Evolutionary conservation across 805 yeast species (phyloP), one percentile per base, ranked within the genome.

Genomic region (Metschnikowia noctiluminum): DNA sequence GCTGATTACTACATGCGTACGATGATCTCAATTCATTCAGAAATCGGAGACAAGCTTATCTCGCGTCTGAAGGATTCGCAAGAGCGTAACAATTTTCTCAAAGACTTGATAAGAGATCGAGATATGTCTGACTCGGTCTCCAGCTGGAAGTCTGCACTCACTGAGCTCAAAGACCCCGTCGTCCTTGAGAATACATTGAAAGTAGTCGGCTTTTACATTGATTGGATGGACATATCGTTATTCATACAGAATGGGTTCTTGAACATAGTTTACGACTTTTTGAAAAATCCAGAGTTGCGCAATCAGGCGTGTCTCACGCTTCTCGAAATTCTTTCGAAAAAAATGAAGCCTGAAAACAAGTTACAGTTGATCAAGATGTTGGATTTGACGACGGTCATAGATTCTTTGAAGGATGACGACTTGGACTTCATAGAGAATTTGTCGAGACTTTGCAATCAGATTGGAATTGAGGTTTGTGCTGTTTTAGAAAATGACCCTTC

Each of bases 1-100:
- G 53, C 77, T 10, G 97, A 91, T 61, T 80, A 87, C 65, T 90
- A 86, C 64, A 66, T 85, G 35, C 79, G 97, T 61, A 78, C 89
- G 7, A 70, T 90, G 50, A 66, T 82, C 38, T 80, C 86, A 30
- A 81, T 94, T 51, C 97, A 94, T 64, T 84, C 84, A 28, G 97
- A 91, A 67, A 89, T 94, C 57, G 99, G 96, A 32, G 99, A 94
- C 64, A 94, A 87, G 62, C 78, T 91, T 56, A 86, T 90, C 54
- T 69, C 82, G 31, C 80, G 96, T 58, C 80, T 85, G 15, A 81
- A 81, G 55, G 79, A 79, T 26, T 65, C 76, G 13, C 79, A 79
- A 40, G 84, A 82, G 40, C 79, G 88, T 59, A 88, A 87, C 64
- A 85, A 79, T 56, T 67, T 71, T 39, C 73, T 94, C 52, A 94